Base-by-base conservation (phyloP, 2,329 filamentous ascomycete genomes). In the Aspergillus sp. region DNA sequence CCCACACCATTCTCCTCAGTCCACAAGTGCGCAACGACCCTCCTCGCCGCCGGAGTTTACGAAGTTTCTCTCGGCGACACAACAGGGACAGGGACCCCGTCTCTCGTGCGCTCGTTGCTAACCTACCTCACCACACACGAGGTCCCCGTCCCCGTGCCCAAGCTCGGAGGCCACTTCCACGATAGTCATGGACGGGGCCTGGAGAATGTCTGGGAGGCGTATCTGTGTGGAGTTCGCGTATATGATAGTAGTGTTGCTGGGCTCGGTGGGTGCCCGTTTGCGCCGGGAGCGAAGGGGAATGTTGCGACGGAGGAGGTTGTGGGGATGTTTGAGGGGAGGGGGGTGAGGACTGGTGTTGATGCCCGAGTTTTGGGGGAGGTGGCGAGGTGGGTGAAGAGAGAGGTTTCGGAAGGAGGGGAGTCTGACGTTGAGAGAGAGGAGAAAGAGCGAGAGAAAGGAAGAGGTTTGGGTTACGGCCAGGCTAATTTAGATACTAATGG, bases 61-160 rank as follows among this genome's bases (percentile, higher is more conserved):
- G 92, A 97, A 81, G 93, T 97, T 67, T 91, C 91, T 1, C 85
- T 97, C 0, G 93, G 92, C 7, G 93, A 97, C 72, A 97, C 93
- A 0, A 94, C 93, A 0, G 93, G 93, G 19, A 93, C 96, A 85
- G 93, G 93, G 38, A 96, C 91, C 54, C 72, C 73, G 47, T 68
- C 61, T 13, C 69, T 74, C 25, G 75, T 77, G 1, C 69, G 66
- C 23, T 64, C 59, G 7, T 66, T 81, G 3, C 52, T 81, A 11
- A 55, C 61, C 4, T 74, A 75, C 49, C 68, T 81, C 4, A 59
- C 69, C 0, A 50, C 66, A 2, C 65, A 73, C 25, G 89, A 89
- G 0, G 84, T 96, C 22, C 83, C 89, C 0, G 84, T 96, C 22
- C 83, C 89, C 22, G 84, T 84, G 59, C 86, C 88, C 69, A 89